These are phyloP conservation scores for Cercospora janseana DNA, from an alignment of 2,329 filamentous ascomycete species.

Conservation along the genomic window DNA sequence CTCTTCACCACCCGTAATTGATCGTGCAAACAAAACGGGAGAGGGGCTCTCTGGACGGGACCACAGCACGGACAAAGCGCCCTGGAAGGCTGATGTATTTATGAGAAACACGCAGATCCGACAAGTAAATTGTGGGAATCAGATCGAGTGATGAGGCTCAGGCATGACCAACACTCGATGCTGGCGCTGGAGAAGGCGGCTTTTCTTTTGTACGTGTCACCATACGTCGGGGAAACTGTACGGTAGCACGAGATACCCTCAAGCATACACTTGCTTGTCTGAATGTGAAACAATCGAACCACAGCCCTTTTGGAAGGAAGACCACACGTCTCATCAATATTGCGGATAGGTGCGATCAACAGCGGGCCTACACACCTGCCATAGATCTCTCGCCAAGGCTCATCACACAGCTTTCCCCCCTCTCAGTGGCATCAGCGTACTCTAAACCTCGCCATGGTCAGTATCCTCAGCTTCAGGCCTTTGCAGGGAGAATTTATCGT, in stretches of 20 bases:
- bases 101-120: constrained; percentile 6
- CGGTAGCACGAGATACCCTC: constrained; percentile 2
- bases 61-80: not conserved
- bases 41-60: not conserved
- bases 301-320: too few relatives aligned
- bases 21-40: not conserved
- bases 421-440: too few relatives aligned
- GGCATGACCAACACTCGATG: not conserved
- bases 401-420: too few relatives aligned
- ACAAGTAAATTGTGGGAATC: not conserved
- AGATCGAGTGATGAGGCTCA: not conserved
- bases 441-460: too few relatives aligned
- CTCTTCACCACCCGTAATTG: constrained; percentile 29
- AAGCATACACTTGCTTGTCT: not conserved
- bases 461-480: too few relatives aligned
- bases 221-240: not conserved
- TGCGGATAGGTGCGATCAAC: too few relatives aligned
- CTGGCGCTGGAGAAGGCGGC: not conserved
- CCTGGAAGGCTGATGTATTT: constrained; percentile 1
- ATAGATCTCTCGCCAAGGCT: too few relatives aligned
- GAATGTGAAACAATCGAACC: not conserved
- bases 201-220: not conserved
- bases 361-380: too few relatives aligned
- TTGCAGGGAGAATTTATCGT: too few relatives aligned
- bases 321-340: too few relatives aligned